Evolutionary conservation across 805 yeast species (phyloP).

Genomic region (Brettanomyces custersianus): DNA sequence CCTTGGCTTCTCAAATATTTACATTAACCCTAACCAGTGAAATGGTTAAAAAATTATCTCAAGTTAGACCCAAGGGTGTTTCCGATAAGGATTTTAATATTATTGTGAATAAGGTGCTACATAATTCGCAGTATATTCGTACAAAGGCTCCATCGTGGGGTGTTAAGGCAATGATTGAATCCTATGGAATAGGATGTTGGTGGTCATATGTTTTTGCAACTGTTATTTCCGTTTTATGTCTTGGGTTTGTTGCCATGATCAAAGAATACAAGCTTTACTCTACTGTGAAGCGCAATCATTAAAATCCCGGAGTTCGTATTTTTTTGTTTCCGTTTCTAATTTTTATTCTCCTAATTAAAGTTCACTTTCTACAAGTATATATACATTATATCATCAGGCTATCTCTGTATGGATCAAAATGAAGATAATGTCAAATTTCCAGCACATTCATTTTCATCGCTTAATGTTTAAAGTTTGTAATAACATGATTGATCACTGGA

Average conservation of each 20-base stretch:
- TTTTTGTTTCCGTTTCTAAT: too few relatives aligned
- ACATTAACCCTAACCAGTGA: slow-evolving; percentile 31
- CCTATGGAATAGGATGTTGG: slow-evolving; percentile 46
- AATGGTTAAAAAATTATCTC: slow-evolving; percentile 24
- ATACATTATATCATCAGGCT: too few relatives aligned
- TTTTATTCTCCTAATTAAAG: too few relatives aligned
- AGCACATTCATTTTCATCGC: too few relatives aligned
- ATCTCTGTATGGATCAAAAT: too few relatives aligned
- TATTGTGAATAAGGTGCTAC: slow-evolving; percentile 45
- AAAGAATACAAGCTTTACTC: slow-evolving; percentile 52
- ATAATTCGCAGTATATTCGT: slow-evolving; percentile 45
- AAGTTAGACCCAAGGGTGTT: slow-evolving; percentile 27
- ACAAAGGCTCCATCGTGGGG: slow-evolving; percentile 45
- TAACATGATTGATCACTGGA: too few relatives aligned
- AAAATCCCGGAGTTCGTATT: too few relatives aligned
- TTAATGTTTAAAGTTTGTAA: too few relatives aligned
- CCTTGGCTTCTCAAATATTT: slow-evolving; percentile 58
- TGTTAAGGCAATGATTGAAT: slow-evolving; percentile 33
- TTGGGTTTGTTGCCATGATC: slow-evolving; percentile 36
- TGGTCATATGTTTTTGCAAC: slow-evolving; percentile 41
- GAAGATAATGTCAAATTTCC: too few relatives aligned
- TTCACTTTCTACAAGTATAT: too few relatives aligned
- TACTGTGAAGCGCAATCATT: slow-evolving; percentile 36
- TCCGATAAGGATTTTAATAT: slow-evolving; percentile 27
- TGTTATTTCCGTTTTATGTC: slow-evolving; percentile 30